Conservation (phyloP, 2,329 filamentous ascomycete genomes). For the Didymellaceae sp. region DNA sequence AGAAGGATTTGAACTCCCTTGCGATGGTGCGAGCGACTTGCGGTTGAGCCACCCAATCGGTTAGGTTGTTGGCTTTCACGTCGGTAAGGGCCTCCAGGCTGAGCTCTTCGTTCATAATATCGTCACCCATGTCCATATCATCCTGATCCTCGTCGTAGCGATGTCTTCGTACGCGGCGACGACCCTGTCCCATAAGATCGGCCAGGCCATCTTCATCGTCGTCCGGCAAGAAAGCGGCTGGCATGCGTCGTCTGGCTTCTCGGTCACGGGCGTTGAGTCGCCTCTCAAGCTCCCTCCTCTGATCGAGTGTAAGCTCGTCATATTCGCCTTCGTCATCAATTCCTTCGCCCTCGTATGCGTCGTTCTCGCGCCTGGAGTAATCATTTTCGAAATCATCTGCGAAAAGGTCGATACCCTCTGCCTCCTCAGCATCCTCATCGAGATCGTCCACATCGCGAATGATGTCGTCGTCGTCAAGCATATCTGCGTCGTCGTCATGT, state of each 20-base stretch:
- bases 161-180: conserved; percentile 83
- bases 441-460: conserved; percentile 70
- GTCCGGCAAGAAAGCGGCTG: conserved; percentile 75
- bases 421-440: conserved; percentile 73
- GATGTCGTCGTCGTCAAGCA: conserved; percentile 72
- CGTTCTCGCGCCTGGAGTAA: conserved; percentile 61
- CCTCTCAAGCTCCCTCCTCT: conserved; percentile 73
- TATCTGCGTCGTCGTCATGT: conserved; percentile 72
- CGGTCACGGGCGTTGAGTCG: conserved; percentile 76
- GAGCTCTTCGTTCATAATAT: conserved; percentile 95
- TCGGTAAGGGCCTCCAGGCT: conserved; percentile 90
- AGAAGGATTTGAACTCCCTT: conserved; percentile 94
- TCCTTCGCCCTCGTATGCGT: conserved; percentile 71
- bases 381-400: conserved; percentile 71
- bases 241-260: conserved; percentile 70
- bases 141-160: conserved; percentile 94
- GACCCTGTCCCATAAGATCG: conserved; percentile 73
- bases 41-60: conserved; percentile 92
- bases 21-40: conserved; percentile 92
- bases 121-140: conserved; percentile 84
- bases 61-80: conserved; percentile 90
- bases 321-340: conserved; percentile 85
- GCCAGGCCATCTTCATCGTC: conserved; percentile 86
- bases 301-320: conserved; percentile 70
- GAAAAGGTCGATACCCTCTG: conserved; percentile 75